Conservation (phyloP, 495 filamentous ascomycete species). For the Penicillium alfredii region DNA sequence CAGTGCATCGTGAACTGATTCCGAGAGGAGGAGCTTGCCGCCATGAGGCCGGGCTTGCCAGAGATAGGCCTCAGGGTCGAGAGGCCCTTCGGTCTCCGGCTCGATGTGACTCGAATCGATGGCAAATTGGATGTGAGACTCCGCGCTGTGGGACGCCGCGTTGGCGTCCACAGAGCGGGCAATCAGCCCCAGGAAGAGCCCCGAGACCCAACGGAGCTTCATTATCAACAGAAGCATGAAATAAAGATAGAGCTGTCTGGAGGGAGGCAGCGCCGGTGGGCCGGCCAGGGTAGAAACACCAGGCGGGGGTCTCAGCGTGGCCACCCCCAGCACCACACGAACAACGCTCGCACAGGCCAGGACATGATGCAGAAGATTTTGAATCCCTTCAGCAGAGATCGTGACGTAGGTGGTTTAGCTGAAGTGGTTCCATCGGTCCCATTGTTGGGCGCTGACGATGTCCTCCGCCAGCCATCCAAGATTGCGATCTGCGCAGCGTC, state of each 20-base stretch:
- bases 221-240: slow-evolving; percentile 3
- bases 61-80: slow-evolving; percentile 7
- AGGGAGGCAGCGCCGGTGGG: slow-evolving; percentile 4
- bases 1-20: slow-evolving; percentile 4
- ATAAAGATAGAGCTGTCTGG: slow-evolving; percentile 2
- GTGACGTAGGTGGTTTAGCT: slow-evolving; percentile 7
- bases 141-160: too few relatives aligned
- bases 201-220: slow-evolving; percentile 9
- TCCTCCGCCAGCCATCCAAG: slow-evolving; percentile 1
- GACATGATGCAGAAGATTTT: slow-evolving; percentile 1
- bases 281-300: slow-evolving; percentile 7
- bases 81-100: slow-evolving; percentile 2
- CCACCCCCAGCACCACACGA: slow-evolving; percentile 3
- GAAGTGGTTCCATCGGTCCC: slow-evolving; percentile 2
- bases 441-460: slow-evolving; percentile 4
- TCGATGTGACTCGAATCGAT: slow-evolving; percentile 7
- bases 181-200: slow-evolving; percentile 5
- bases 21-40: slow-evolving; percentile 3
- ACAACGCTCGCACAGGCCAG: slow-evolving; percentile 5
- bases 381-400: slow-evolving; percentile 4
- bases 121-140: slow-evolving; percentile 6
- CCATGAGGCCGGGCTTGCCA: slow-evolving; percentile 5
- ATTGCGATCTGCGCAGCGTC: slow-evolving; percentile 6
- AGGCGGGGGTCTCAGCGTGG: not conserved
- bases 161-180: slow-evolving; percentile 4